Base-by-base conservation (phyloP, 805 yeast species). In the Ogataea glucozyma region DNA sequence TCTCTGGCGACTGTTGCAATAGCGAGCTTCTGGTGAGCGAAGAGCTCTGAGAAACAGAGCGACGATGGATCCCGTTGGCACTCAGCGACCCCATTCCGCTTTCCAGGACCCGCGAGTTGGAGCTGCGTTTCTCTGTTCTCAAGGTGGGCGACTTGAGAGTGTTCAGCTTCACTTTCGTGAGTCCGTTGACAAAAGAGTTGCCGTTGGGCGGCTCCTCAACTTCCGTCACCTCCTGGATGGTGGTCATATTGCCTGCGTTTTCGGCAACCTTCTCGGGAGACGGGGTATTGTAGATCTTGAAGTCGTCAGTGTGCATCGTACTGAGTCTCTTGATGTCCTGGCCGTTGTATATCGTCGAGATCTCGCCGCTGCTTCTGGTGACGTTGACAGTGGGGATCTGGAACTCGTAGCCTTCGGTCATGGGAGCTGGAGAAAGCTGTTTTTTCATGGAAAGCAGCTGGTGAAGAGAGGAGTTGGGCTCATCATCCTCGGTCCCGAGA, bases 211-310 rank as follows among this genome's bases (percentile, higher is more conserved):
- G 39, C 8, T 56, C 58, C 13, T 60, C 66, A 16, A 50, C 44
- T 33, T 63, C 66, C 4, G 61, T 53, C n/a, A 53, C 63, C 44
- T 65, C 69, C 26, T 62, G 62, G 38, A 65, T 65, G 6, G 66
- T 57, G 16, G 58, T 52, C 69, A 65, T 65, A 34, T 64, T 64
- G 6, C 36, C 36, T n/a, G 36, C 12, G 19, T 45, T 40, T n/a
- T 17, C 45, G 12, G 12, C 34, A 31, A 21, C 34, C 21, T 34
- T 40, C 6, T 37, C 30, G 5, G 37, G 20, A 11, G 40, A 36
- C 18, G 34, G 41, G 6, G 47, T 35, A 31, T 62, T 63, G 39
- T 63, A 63, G 18, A 63, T 61, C 35, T 52, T 57, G 40, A 47
- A 46, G 31, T 63, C 66, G 41, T 57, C 57, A 0, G 66, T 60